Evolutionary conservation across 352 stramenopile species (phyloP).

Genomic region (Phytopythium vexans): DNA sequence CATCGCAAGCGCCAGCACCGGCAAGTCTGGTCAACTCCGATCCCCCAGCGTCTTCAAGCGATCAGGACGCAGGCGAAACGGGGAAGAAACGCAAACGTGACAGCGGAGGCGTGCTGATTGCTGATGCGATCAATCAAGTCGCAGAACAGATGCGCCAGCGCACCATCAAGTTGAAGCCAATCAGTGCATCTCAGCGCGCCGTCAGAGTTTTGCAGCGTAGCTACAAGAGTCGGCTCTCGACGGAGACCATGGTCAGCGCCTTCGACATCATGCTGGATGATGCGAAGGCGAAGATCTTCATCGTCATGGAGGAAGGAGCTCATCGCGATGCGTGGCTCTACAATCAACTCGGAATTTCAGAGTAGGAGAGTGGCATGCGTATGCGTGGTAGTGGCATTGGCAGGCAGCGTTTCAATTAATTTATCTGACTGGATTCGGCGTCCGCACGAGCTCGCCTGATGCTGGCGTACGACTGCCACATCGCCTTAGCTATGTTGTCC

Average conservation of each 20-base stretch:
- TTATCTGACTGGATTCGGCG: not conserved
- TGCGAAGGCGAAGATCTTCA: constrained; percentile 7
- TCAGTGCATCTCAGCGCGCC: too few relatives aligned
- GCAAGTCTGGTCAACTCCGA: too few relatives aligned
- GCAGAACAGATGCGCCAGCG: too few relatives aligned
- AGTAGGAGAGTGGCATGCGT: not conserved
- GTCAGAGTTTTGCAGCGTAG: constrained; percentile 2
- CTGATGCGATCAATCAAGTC: too few relatives aligned
- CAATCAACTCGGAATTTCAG: not conserved
- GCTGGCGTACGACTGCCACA: constrained; percentile 13
- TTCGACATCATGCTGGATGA: constrained; percentile 13
- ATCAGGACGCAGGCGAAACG: too few relatives aligned
- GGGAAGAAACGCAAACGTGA: too few relatives aligned
- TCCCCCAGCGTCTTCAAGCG: too few relatives aligned
- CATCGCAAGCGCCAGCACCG: too few relatives aligned
- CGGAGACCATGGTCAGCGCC: constrained; percentile 1
- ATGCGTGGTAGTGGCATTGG: not conserved
- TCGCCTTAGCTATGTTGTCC: constrained; percentile 8
- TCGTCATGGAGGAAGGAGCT: constrained; percentile 9
- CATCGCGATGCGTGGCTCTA: constrained; percentile 8
- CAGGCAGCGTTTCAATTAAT: too few relatives aligned
- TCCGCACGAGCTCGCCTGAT: too few relatives aligned
- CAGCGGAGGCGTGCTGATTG: too few relatives aligned
- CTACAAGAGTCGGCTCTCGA: constrained; percentile 1
- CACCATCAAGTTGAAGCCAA: too few relatives aligned